phyloP scores from a whole-genome alignment of 2,329 filamentous ascomycete genomes.

The Epichloe sibirici region DNA sequence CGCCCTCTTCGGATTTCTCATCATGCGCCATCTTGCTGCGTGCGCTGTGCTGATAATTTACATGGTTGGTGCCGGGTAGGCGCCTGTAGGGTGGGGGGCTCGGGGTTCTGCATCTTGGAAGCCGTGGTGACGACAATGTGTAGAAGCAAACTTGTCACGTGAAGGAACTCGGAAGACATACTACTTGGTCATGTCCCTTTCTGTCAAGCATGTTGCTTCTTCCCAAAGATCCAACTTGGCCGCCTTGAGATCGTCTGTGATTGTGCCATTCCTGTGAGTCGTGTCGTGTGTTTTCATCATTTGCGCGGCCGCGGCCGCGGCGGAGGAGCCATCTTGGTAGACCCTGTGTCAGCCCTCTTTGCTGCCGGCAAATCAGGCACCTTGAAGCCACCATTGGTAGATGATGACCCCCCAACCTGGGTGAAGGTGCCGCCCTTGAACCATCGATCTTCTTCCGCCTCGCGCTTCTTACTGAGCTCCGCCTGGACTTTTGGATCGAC shows the following conservation, averaged over 20 bases:
- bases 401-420: constrained; percentile 55
- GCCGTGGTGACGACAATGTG: too few species aligned
- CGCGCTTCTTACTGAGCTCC: constrained; percentile 78
- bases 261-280: background rate
- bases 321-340: constrained; percentile 25
- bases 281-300: background rate
- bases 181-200: too few species aligned
- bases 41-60: too few species aligned
- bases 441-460: constrained; percentile 90
- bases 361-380: constrained; percentile 60
- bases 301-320: constrained; percentile 14
- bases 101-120: too few species aligned
- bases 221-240: too few species aligned
- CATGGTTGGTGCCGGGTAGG: too few species aligned
- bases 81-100: too few species aligned
- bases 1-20: too few species aligned
- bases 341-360: constrained; percentile 49
- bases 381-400: constrained; percentile 55
- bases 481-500: constrained; percentile 87
- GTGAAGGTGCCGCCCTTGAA: constrained; percentile 98
- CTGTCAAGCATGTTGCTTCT: too few species aligned
- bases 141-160: too few species aligned
- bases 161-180: too few species aligned
- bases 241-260: background rate
- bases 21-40: too few species aligned